Base-by-base conservation (phyloP, 148 eudicot genomes). In the Chenopodium berlandieri region DNA sequence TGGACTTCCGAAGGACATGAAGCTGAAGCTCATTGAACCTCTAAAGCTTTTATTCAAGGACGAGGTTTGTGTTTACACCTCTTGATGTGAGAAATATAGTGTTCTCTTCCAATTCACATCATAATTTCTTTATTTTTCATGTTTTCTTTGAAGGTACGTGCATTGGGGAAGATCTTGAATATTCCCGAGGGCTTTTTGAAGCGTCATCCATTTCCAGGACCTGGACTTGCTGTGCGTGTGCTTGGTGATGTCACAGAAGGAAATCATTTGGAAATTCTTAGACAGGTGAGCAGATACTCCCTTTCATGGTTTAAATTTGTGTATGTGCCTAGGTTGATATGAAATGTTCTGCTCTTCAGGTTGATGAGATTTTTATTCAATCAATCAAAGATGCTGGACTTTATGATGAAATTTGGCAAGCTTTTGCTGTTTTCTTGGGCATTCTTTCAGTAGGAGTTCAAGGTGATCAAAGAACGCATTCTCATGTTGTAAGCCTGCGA, bases 1-100 rank as follows among this genome's bases (percentile, higher is more conserved):
- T 71, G 99, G 99, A 75, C 98, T 96, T 73, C 99, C 99, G 19
- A 94, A 96, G 89, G 95, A 96, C 85, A 96, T 96, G 98, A 96
- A 94, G 72, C 76, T 96, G 82, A 96, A 96, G 88, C 98, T 96
- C 69, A 96, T 96, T 60, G 98, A 94, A 85, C 99, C 99, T 22
- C 91, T 96, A 19, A 96, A 94, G 84, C 95, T 96, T 80, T 83
- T 96, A 75, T 96, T 94, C 48, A 96, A 96, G 84, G 99, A 96
- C 20, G 98, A 96, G 98, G 99, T 96, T 83, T 83, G 77, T 7
- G 31, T n/a, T 32, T 75, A 5, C 2, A 60, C 30, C 40, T 47
- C 75, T 50, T 76, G 34, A 44, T n/a, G 34, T 76, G 25, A 1
- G 44, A 47, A 23, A 11, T 37, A 73, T 66, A 52, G 22, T n/a